Percentiles rank a stretch among this genome's conserved stretches.
Conservation (phyloP, 176 grass and related monocot species). For the Lolium perenne region DNA sequence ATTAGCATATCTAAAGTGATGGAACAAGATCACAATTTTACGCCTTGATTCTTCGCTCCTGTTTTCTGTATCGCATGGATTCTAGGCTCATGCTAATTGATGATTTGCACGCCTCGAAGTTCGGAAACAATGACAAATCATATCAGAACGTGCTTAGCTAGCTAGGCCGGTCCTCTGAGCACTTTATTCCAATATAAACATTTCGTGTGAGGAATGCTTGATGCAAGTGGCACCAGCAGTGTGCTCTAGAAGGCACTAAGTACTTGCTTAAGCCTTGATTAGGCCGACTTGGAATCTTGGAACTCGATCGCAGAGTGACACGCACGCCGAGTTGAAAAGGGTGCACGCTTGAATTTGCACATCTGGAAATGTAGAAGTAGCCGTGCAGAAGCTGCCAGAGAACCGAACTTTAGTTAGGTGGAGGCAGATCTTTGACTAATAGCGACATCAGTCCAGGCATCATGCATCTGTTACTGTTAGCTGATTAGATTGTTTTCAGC, state of each 20-base stretch:
- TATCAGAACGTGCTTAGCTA: conserved; percentile 20
- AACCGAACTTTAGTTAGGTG: background rate
- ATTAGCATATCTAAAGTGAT: conserved; percentile 33
- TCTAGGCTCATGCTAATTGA: background rate
- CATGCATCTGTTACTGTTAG: background rate
- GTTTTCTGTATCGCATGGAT: background rate
- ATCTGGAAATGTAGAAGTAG: background rate
- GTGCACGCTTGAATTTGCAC: conserved; percentile 18
- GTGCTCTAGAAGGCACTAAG: background rate
- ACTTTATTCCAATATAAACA: conserved; percentile 27
- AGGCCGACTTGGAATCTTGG: background rate
- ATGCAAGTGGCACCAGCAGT: background rate
- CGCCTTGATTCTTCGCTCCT: background rate
- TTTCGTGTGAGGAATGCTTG: background rate
- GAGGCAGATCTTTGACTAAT: background rate
- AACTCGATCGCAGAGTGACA: too few species aligned
- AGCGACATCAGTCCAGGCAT: background rate
- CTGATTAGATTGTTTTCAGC: background rate
- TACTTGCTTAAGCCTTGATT: background rate
- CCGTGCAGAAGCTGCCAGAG: background rate
- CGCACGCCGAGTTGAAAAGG: conserved; percentile 20
- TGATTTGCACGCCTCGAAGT: conserved; percentile 1
- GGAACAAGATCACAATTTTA: conserved; percentile 26
- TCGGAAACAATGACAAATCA: background rate
- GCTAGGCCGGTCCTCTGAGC: conserved; percentile 34